Conservation (phyloP, 805 yeast species). For the Yarrowia deformans region DNA sequence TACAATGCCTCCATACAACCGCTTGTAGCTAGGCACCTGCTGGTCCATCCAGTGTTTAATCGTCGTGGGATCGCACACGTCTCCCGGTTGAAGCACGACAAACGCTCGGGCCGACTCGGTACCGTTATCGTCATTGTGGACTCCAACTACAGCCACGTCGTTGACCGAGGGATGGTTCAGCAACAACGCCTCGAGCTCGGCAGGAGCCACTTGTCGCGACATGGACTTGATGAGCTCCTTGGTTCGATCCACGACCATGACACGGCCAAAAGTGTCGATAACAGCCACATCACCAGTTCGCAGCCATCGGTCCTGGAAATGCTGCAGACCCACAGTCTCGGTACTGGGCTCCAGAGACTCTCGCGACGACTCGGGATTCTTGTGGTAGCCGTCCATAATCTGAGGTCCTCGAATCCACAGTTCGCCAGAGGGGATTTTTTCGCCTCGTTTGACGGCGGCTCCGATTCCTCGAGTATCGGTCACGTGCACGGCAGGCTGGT, state of each 20-base stretch:
- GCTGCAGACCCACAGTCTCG: slow-evolving; percentile 44
- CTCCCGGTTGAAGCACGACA: slow-evolving; percentile 44
- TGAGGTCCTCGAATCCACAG: slow-evolving; percentile 62
- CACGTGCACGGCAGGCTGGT: slow-evolving; percentile 25
- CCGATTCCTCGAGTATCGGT: slow-evolving; percentile 29
- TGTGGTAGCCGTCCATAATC: slow-evolving; percentile 60
- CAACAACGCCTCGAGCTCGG: slow-evolving; percentile 89
- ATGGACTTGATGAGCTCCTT: slow-evolving; percentile 52
- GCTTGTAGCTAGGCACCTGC: slow-evolving; percentile 52
- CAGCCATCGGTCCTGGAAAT: slow-evolving; percentile 60
- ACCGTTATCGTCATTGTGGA: slow-evolving; percentile 67
- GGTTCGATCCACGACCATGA: slow-evolving; percentile 55
- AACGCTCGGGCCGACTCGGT: slow-evolving; percentile 65
- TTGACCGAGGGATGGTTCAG: slow-evolving; percentile 76
- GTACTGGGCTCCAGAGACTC: slow-evolving; percentile 21
- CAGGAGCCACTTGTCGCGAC: slow-evolving; percentile 87
- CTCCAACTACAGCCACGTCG: slow-evolving; percentile 91
- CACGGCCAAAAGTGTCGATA: slow-evolving; percentile 55
- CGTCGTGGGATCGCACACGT: slow-evolving; percentile 42
- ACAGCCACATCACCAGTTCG: slow-evolving; percentile 65
- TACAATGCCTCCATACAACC: slow-evolving; percentile 59
- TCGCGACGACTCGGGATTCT: slow-evolving; percentile 54
- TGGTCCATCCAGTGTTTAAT: slow-evolving; percentile 50
- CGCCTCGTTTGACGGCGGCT: slow-evolving; percentile 33
- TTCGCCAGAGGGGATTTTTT: slow-evolving; percentile 54